Evolutionary conservation across 1,139 yeast species (phyloP).

Genomic region (Taiozyma sp.): DNA sequence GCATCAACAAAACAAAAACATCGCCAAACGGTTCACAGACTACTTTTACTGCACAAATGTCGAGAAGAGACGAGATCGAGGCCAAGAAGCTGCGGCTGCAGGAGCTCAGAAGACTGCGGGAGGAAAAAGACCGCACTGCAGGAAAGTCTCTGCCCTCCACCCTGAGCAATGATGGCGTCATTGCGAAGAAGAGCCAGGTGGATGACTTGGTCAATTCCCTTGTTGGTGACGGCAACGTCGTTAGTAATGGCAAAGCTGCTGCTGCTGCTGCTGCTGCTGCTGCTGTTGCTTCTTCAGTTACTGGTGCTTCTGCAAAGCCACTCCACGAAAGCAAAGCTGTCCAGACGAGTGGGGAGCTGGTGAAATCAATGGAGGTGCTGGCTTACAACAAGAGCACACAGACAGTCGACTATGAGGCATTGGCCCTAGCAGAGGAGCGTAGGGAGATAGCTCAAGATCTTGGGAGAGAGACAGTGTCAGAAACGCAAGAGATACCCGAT

Average conservation of each 20-base stretch:
- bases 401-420: slow-evolving; percentile 9
- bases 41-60: not conserved
- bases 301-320: not conserved
- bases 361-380: slow-evolving; percentile 3
- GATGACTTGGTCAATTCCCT: slow-evolving; percentile 10
- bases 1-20: not conserved
- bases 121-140: slow-evolving; percentile 16
- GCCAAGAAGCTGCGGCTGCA: slow-evolving; percentile 24
- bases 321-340: slow-evolving; percentile 6
- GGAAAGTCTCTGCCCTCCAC: not conserved
- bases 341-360: slow-evolving; percentile 11
- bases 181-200: not conserved
- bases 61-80: slow-evolving; percentile 25
- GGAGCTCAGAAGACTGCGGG: slow-evolving; percentile 24
- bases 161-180: not conserved
- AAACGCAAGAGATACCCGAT: not conserved
- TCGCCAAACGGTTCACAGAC: not conserved
- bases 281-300: not conserved
- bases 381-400: slow-evolving; percentile 19
- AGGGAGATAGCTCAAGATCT: not conserved
- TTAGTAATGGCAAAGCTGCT: not conserved
- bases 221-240: slow-evolving; percentile 2
- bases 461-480: slow-evolving; percentile 1
- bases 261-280: not conserved
- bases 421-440: slow-evolving; percentile 1